Evolutionary conservation across 805 yeast species (phyloP).

Genomic region (Myxozyma nipponensis): DNA sequence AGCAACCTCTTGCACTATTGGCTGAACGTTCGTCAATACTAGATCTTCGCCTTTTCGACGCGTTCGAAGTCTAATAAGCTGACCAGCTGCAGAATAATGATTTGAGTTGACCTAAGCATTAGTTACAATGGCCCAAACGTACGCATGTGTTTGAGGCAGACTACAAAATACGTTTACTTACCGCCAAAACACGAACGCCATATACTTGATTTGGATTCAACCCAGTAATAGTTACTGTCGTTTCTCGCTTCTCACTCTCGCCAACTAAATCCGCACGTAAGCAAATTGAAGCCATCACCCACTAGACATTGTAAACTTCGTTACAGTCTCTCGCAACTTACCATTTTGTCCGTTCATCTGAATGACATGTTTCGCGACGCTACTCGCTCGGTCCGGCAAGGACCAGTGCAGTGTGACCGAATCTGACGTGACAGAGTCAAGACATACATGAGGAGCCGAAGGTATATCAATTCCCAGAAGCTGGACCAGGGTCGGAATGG

Average conservation of each 20-base stretch:
- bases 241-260: constrained; percentile 37
- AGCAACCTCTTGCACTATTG: constrained; percentile 12
- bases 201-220: constrained; percentile 37
- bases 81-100: constrained; percentile 28
- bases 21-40: constrained; percentile 28
- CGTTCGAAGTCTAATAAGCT: constrained; percentile 32
- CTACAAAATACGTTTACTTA: constrained; percentile 24
- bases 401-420: constrained; percentile 38
- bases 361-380: constrained; percentile 35
- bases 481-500: constrained; percentile 36
- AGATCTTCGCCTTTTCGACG: constrained; percentile 30
- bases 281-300: background rate
- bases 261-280: constrained; percentile 15
- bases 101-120: constrained; percentile 21
- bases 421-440: constrained; percentile 34
- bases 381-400: constrained; percentile 33
- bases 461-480: constrained; percentile 39
- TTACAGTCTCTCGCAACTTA: too few species aligned
- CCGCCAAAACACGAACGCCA: constrained; percentile 36
- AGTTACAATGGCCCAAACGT: background rate
- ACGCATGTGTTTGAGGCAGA: background rate
- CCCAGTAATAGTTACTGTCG: constrained; percentile 35
- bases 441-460: constrained; percentile 35
- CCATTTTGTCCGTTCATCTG: constrained; percentile 37
- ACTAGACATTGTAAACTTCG: background rate